phyloP scores from a whole-genome alignment of 2,329 filamentous ascomycete genomes.

The Sphaerostilbella broomeana region DNA sequence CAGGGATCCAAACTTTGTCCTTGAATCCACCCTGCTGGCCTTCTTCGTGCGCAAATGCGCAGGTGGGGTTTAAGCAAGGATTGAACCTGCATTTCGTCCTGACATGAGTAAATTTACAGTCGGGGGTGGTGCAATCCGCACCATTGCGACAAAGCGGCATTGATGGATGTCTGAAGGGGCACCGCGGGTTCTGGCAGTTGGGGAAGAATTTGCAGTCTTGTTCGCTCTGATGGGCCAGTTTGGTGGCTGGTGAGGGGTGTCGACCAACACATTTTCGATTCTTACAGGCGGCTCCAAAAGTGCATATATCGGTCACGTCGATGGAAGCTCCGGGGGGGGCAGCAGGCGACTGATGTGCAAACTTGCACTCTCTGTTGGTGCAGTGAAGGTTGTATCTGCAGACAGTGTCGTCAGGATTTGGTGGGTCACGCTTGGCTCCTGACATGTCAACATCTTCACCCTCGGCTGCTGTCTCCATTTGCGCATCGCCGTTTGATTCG shows the following conservation, averaged over 20 bases:
- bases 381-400: constrained; percentile 90
- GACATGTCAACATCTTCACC: constrained; percentile 60
- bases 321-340: constrained; percentile 71
- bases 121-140: constrained; percentile 70
- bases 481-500: constrained; percentile 28
- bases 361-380: constrained; percentile 83
- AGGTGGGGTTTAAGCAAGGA: constrained; percentile 84
- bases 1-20: constrained; percentile 86
- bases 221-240: constrained; percentile 69
- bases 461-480: constrained; percentile 30
- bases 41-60: constrained; percentile 82
- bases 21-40: constrained; percentile 80
- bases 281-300: constrained; percentile 86
- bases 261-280: constrained; percentile 89
- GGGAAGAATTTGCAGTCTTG: constrained; percentile 88
- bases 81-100: constrained; percentile 82
- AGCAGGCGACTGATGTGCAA: constrained; percentile 88
- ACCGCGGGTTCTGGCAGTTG: constrained; percentile 81
- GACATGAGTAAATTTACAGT: constrained; percentile 87
- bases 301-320: constrained; percentile 74
- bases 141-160: constrained; percentile 89
- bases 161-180: constrained; percentile 81
- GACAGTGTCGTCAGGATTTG: constrained; percentile 57
- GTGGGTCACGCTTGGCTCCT: constrained; percentile 45
- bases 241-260: constrained; percentile 85